These are phyloP conservation scores for Ogataea paraovalis DNA, from an alignment of 805 yeast species.

Conservation along the genomic window DNA sequence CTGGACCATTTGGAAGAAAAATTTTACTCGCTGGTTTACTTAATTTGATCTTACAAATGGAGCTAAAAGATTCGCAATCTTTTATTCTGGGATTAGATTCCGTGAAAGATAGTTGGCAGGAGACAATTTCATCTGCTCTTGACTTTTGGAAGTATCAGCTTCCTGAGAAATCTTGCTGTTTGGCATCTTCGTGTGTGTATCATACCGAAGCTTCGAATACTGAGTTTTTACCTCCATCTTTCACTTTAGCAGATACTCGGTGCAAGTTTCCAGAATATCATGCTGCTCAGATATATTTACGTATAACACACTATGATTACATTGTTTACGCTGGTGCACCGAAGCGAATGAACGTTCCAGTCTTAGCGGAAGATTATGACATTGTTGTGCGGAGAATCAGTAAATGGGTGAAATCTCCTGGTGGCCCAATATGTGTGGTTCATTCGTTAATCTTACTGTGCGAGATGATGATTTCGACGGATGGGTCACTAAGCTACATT, in stretches of 20 bases:
- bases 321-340: slow-evolving; percentile 78
- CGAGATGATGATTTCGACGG: slow-evolving; percentile 46
- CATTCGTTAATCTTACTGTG: slow-evolving; percentile 54
- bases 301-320: slow-evolving; percentile 67
- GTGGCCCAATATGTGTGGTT: slow-evolving; percentile 47
- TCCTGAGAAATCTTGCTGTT: slow-evolving; percentile 21
- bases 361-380: slow-evolving; percentile 48
- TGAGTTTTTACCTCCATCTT: slow-evolving; percentile 7
- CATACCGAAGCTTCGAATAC: slow-evolving; percentile 5
- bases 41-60: slow-evolving; percentile 56
- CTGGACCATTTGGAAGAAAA: slow-evolving; percentile 55
- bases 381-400: slow-evolving; percentile 42
- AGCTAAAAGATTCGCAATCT: slow-evolving; percentile 51
- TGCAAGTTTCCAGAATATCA: slow-evolving; percentile 65
- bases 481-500: slow-evolving; percentile 21
- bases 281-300: slow-evolving; percentile 59
- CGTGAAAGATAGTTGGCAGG: slow-evolving; percentile 52
- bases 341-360: slow-evolving; percentile 61
- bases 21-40: slow-evolving; percentile 59
- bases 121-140: slow-evolving; percentile 54
- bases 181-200: slow-evolving; percentile 14
- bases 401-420: slow-evolving; percentile 42
- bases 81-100: slow-evolving; percentile 34
- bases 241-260: slow-evolving; percentile 28
- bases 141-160: slow-evolving; percentile 55